Evolutionary conservation across 345 rosid species (phyloP), one percentile per base, ranked within the genome.

Genomic region (Pugionium cornutum): DNA sequence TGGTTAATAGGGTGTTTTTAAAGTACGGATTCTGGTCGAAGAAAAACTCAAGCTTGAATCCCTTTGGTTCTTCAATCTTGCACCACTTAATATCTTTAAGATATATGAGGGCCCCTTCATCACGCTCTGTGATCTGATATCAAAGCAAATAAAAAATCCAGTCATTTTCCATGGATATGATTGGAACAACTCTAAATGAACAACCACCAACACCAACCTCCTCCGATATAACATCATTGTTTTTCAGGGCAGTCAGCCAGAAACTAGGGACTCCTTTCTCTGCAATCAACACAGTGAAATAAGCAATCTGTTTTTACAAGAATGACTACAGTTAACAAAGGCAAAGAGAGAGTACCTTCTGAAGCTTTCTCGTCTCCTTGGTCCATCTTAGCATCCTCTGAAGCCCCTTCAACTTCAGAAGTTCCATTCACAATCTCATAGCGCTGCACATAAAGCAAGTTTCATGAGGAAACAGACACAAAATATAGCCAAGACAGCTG

Each of bases 261-360:
- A 95, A 91, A 58, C 82, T 82, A 49, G 99, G 99, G 41, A 95
- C 97, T 64, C 99, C 98, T 74, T 87, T 91, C 60, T 81, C 99
- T 91, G 84, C 80, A 79, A 50, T 4, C 57, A 78, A 34, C 4
- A 51, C 4, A 25, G 26, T 61, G 29, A 60, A 29, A 66, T 56
- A 72, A 41, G 42, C 42, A 62, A 43, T 68, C 1, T 8, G 40
- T 2, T 31, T n/a, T 32, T 47, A 9, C 4, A 26, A 53, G 9
- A 51, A 43, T 7, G 48, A 32, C 27, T 52, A 26, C 39, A 58
- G 7, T 6, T 41, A 8, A 11, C 32, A 53, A 61, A 53, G 35
- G 18, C 3, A 53, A 37, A 53, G 6, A 64, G 52, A 46, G 36
- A 62, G 9, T 79, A 87, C 97, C 95, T 78, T 86, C 88, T 4